Evolutionary conservation across 2,329 filamentous ascomycete species (phyloP), one percentile per base, ranked within the genome.

Genomic region (Talaromyces sp.): DNA sequence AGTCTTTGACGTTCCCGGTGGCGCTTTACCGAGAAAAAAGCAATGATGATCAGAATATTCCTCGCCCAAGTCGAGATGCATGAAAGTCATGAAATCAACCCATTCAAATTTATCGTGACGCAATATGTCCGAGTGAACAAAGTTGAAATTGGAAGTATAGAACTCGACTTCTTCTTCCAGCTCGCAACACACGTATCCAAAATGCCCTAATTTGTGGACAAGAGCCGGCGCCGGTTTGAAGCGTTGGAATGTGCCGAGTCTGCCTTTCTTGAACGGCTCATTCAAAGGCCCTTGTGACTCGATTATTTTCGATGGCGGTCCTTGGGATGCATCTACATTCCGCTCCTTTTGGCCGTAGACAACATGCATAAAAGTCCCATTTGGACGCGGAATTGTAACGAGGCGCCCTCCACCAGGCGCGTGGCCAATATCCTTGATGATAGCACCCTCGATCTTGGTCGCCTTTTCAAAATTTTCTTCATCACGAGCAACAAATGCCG

Each of bases 311-410:
- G 12, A 59, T 60, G 56, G 56, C 17, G 56, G 17, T 24, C 61
- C 38, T 29, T 32, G 19, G 31, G 75, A 74, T 3, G 75, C 68
- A 26, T 71, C 54, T 57, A 72, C 69, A 56, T 77, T 73, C 0
- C 74, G 75, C 4, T 67, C 67, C 7, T 69, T 69, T 69, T 87
- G 84, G 1, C 82, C 84, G 64, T 81, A 73, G 1, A 87, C 78
- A 0, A 88, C 75, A 66, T 85, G 83, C 66, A 86, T 79, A 1
- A 82, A 81, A 62, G 80, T 85, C 0, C 80, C 81, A 61, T 86
- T 83, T 2, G 85, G 74, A n/a, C 75, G 69, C 3, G 63, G 51
- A 9, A 78, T 61, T 0, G 72, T 75, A 12, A 68, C 52, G 26
- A 64, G 61, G n/a, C 62, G 41, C 7, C 67, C 67, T 10, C 64